Evolutionary conservation across 805 yeast species (phyloP), one percentile per base, ranked within the genome.

Genomic region (Starmerella vaccinii): DNA sequence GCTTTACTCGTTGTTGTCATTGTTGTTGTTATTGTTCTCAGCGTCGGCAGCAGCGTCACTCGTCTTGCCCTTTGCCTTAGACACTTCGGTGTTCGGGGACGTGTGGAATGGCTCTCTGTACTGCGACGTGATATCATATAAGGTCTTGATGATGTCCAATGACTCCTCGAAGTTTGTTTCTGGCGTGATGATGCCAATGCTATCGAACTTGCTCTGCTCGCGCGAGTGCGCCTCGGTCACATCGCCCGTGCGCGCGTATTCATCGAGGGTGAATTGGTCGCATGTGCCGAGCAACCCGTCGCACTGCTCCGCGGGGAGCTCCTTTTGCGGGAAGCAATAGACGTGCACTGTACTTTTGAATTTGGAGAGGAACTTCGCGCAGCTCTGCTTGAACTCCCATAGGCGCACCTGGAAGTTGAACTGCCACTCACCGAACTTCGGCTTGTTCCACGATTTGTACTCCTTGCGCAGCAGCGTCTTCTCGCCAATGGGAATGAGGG

Each of bases 401-500:
- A 57, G 21, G 15, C 51, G 39, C 12, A 46, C 21, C n/a, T 39
- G 30, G 42, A 22, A 15, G 26, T 54, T 47, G 55, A 46, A 60
- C n/a, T 19, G 16, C 59, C 60, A 45, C 47, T 22, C 58, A 66
- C 47, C 7, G 58, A 47, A 55, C 51, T 57, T 6, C 32, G 55
- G 12, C 57, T 61, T 47, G 32, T 45, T 37, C 49, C 35, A 60
- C 3, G 34, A 34, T 15, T 37, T 43, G 56, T 74, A 73, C 53
- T 76, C 80, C 10, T 66, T 57, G 10, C 53, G 45, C 4, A 76
- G 63, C 12, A 71, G 57, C 5, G 56, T 54, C 12, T 68, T 68
- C 27, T 64, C 63, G 44, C 60, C 59, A 39, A 65, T 59, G 0
- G 83, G 84, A 21, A 77, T 63, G 49, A 69, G 70, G 1, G 75